A percentile compares a stretch with the other conserved stretches of the same genome.
These are phyloP conservation scores for Phylloporus sp. DNA, from an alignment of 768 basidiomycete genomes.

Conservation along the genomic window DNA sequence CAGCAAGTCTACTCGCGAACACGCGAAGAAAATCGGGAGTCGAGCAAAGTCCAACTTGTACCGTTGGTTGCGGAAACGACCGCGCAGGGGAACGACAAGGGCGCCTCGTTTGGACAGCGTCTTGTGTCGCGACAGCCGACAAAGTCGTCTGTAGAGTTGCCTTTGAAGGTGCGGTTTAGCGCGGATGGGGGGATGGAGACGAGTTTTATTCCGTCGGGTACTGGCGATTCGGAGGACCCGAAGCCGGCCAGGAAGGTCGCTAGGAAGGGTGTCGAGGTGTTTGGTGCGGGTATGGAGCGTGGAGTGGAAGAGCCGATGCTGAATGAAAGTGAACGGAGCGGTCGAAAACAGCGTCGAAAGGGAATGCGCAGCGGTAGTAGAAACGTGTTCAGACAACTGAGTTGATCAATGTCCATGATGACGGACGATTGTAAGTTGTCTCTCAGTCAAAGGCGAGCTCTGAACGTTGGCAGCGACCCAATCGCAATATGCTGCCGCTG, in stretches of 20 bases:
- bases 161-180: slow-evolving; percentile 21
- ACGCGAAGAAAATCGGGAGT: slow-evolving; percentile 38
- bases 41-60: slow-evolving; percentile 56
- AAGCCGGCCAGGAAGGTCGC: slow-evolving; percentile 22
- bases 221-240: slow-evolving; percentile 14
- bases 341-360: slow-evolving; percentile 74
- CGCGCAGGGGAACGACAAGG: slow-evolving; percentile 37
- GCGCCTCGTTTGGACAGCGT: slow-evolving; percentile 70
- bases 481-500: slow-evolving; percentile 76
- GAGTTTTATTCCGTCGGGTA: slow-evolving; percentile 65
- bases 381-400: slow-evolving; percentile 59
- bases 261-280: slow-evolving; percentile 66
- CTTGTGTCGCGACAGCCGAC: slow-evolving; percentile 32
- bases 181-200: slow-evolving; percentile 75
- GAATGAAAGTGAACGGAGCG: slow-evolving; percentile 64
- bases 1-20: slow-evolving; percentile 43
- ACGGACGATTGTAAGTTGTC: slow-evolving; percentile 20
- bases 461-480: slow-evolving; percentile 17
- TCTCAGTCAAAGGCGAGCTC: not conserved
- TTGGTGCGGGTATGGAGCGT: slow-evolving; percentile 87
- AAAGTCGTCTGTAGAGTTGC: slow-evolving; percentile 8
- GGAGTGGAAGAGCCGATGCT: slow-evolving; percentile 52
- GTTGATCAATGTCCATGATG: slow-evolving; percentile 6
- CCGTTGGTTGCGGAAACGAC: slow-evolving; percentile 50
- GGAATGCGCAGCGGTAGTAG: slow-evolving; percentile 86